phyloP scores from a whole-genome alignment of 495 filamentous ascomycete species.

The Penicillium canariense region DNA sequence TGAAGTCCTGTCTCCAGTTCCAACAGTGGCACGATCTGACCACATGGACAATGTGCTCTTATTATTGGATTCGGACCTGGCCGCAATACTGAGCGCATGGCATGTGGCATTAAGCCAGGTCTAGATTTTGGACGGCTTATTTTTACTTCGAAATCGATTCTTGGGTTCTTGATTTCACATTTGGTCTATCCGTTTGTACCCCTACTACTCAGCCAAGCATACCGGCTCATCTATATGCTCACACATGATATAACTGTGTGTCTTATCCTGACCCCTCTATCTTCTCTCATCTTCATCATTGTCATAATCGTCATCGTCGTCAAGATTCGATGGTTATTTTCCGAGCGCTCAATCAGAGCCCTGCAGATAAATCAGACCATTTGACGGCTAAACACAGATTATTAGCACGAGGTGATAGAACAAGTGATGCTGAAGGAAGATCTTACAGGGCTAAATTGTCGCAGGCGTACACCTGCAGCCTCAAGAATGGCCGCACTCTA shows the following conservation, averaged over 20 bases:
- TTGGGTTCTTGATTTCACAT: background rate
- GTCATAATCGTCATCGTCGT: background rate
- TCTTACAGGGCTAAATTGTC: conserved; percentile 79
- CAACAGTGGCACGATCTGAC: too few relatives aligned
- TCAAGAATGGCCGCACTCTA: conserved; percentile 75
- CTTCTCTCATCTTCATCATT: background rate
- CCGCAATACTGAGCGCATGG: too few relatives aligned
- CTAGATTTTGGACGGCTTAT: too few relatives aligned
- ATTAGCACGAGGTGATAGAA: conserved; percentile 11
- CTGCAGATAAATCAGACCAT: conserved; percentile 49
- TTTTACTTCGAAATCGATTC: too few relatives aligned
- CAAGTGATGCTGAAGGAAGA: background rate
- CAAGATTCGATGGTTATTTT: background rate
- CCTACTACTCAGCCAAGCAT: background rate
- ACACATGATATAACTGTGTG: background rate
- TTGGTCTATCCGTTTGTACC: background rate
- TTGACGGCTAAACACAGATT: conserved; percentile 37
- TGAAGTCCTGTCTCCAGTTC: too few relatives aligned
- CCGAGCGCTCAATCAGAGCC: background rate
- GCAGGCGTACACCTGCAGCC: conserved; percentile 70
- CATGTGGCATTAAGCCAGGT: too few relatives aligned
- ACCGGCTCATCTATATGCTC: background rate
- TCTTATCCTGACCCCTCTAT: background rate
- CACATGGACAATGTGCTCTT: too few relatives aligned
- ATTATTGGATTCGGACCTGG: too few relatives aligned